Evolutionary conservation across 176 grass and related monocot genomes (phyloP), one percentile per base, ranked within the genome.

Genomic region (Areca catechu): DNA sequence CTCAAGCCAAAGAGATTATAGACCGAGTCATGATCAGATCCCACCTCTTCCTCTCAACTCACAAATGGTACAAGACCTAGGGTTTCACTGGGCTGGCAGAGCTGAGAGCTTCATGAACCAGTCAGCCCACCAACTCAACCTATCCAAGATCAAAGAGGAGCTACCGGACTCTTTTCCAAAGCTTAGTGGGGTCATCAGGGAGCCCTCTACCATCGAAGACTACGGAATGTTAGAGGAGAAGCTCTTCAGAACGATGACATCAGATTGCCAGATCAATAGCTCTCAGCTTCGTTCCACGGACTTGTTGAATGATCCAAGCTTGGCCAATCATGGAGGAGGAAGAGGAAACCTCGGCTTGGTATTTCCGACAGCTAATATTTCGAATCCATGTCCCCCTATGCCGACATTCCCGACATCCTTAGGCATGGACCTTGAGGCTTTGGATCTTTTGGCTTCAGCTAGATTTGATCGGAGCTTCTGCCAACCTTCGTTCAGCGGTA

Each of bases 21-120:
- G 70, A 54, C 19, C 29, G 63, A 55, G 47, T 57, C 72, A 77
- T 57, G 69, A 80, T 53, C 49, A 72, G 24, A 47, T 27, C 67
- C 55, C 58, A 60, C 48, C 51, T 17, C 54, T 67, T 74, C 73
- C 65, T 72, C 54, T 66, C 67, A 80, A 54, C 75, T 79, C 37
- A 74, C 49, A 80, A 3, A 75, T 85, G 83, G 82, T 84, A 67
- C 92, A 88, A 72, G 80, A 97, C 19, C 63, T 97, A 91, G 92
- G 80, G 74, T 77, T 90, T 83, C 86, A 82, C 70, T 90, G 82
- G 87, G 67, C 17, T 68, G 58, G 51, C 66, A 66, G 57, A 60
- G 43, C 62, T 50, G 77, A 79, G 49, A 25, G 58, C 2, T 28
- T 74, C 23, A 49, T 71, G 49, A 62, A 73, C 29, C 71, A 70